Evolutionary conservation across 1,139 yeast genomes (phyloP).

Genomic region (Lodderomyces beijingensis): DNA sequence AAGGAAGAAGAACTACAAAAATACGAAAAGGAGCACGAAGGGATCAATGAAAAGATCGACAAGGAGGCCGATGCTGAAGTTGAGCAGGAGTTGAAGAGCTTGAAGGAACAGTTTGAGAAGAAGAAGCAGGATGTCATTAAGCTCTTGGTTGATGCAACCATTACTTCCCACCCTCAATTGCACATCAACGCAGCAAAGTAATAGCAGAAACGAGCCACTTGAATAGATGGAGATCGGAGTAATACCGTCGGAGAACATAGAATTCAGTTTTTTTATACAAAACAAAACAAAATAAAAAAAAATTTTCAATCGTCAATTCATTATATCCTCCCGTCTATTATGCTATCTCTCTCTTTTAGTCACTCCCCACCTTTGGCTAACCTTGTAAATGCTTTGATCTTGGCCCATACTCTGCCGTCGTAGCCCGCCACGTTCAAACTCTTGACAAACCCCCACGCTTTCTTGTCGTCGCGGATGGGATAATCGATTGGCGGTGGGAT

Average conservation of each 20-base stretch:
- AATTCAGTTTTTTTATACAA: too few relatives aligned
- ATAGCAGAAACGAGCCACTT: too few relatives aligned
- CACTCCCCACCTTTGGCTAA: conserved; percentile 29
- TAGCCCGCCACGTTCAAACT: conserved; percentile 87
- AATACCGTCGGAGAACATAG: too few relatives aligned
- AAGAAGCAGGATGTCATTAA: conserved; percentile 69
- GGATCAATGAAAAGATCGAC: conserved; percentile 63
- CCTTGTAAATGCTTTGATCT: conserved; percentile 36
- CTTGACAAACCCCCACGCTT: conserved; percentile 84
- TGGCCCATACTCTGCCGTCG: conserved; percentile 68
- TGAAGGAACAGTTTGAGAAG: conserved; percentile 57
- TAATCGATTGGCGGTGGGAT: conserved; percentile 89
- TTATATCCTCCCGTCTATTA: too few relatives aligned
- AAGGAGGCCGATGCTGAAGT: conserved; percentile 67
- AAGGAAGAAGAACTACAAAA: conserved; percentile 80
- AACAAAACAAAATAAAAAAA: too few relatives aligned
- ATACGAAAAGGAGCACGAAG: conserved; percentile 66
- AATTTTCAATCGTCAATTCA: too few relatives aligned
- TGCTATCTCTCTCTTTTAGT: too few relatives aligned
- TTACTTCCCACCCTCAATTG: conserved; percentile 72
- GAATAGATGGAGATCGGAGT: too few relatives aligned
- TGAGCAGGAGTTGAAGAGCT: conserved; percentile 54
- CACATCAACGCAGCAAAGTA: conserved; percentile 78
- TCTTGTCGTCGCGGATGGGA: conserved; percentile 75
- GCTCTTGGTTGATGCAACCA: conserved; percentile 74